Base-by-base conservation (phyloP, 2,329 filamentous ascomycete genomes). In the Trichoderma afroharzianum region DNA sequence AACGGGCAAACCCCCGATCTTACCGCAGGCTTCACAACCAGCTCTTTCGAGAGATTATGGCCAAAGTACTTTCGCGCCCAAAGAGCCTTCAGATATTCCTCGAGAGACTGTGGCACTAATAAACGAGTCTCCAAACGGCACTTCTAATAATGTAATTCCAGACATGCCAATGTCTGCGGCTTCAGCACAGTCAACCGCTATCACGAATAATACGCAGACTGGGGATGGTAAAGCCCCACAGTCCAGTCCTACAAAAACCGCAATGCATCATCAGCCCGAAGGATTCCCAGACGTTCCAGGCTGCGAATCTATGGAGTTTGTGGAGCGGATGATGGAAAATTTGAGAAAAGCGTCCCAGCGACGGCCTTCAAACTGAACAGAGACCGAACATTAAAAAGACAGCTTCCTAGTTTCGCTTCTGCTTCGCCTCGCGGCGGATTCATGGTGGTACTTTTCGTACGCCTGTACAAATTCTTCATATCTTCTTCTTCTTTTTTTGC, bases 271-370 rank as follows among this genome's bases (percentile, higher is more conserved):
- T 57, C 33, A 58, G 28, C 73, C 73, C n/a, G 80, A 81, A 43
- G 81, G 80, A 18, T 82, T 84, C 63, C 78, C 82, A 2, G 83
- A 85, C 68, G 82, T 83, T 26, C 81, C 84, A 9, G 81, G 80
- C 12, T 76, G 78, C 63, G 84, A 84, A 74, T 84, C 83, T n/a
- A 82, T 83, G 79, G 79, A 83, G 30, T 80, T 88, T 53, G 82
- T 88, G 58, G 85, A 88, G 76, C 83, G 83, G 73, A 85, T 88
- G 81, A 84, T 88, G 82, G 76, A 78, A 57, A 87, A 87, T 73
- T 78, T 88, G 15, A 82, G 83, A 55, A 81, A 83, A 63, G 83
- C 82, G 11, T 81, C 80, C 28, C 75, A 75, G 21, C 75, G 76
- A 39, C 61, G 55, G 21, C 39, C 6, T 24, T 12, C 28, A 59